Percentiles rank a stretch among this genome's conserved stretches.
Evolutionary conservation across 2,329 filamentous ascomycete species (phyloP).

Genomic region (Cladophialophora carrionii): DNA sequence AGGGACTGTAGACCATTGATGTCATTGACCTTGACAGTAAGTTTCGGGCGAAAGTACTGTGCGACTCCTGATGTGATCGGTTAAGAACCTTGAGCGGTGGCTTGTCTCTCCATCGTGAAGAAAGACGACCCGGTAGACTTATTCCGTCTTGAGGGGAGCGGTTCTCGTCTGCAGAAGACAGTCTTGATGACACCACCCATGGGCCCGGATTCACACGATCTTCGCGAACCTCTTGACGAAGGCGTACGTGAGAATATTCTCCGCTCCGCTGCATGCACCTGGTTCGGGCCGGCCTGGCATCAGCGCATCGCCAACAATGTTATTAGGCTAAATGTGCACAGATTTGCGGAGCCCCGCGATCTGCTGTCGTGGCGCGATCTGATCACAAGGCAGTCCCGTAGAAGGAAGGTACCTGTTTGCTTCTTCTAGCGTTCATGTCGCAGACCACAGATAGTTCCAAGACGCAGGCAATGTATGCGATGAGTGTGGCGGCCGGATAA

Average conservation of each 20-base stretch:
- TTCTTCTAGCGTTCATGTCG: neutral
- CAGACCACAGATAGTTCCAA: neutral
- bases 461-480: neutral
- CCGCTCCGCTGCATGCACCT: constrained; percentile 9
- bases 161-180: neutral
- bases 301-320: neutral
- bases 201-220: neutral
- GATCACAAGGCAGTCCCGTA: neutral
- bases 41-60: neutral
- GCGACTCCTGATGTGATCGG: neutral
- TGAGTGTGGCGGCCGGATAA: constrained; percentile 2
- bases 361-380: neutral
- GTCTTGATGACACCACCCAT: neutral
- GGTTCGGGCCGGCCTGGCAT: constrained; percentile 11
- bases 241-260: neutral
- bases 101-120: neutral
- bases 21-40: too few species aligned
- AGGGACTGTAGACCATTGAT: neutral
- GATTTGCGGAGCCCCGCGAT: constrained; percentile 8
- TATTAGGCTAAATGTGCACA: constrained; percentile 14
- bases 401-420: constrained; percentile 1
- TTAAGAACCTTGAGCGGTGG: neutral
- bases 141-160: neutral
- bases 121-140: neutral
- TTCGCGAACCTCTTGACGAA: neutral